A percentile compares a stretch with the other conserved stretches of the same genome.
phyloP scores from a whole-genome alignment of 2,329 filamentous ascomycete species.

The Orbilia ellipsospora region DNA sequence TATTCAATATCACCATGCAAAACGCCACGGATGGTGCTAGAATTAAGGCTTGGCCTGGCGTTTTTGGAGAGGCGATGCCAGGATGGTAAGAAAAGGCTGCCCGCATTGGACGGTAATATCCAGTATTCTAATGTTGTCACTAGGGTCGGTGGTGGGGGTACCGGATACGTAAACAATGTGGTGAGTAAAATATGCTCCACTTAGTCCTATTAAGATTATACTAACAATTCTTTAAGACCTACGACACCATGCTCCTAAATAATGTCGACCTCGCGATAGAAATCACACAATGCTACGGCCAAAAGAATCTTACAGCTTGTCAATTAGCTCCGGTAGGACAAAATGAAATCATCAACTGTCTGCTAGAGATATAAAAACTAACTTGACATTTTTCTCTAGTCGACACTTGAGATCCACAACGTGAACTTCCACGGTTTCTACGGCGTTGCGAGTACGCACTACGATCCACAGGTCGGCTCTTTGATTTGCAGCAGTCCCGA shows the following conservation, averaged over 20 bases:
- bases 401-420: slow-evolving; percentile 60
- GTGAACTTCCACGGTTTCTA: slow-evolving; percentile 69
- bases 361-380: neutral
- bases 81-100: slow-evolving; percentile 56
- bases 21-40: slow-evolving; percentile 72
- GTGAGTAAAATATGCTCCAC: slow-evolving; percentile 66
- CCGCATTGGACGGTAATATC: too few species aligned
- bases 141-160: slow-evolving; percentile 73
- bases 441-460: slow-evolving; percentile 67
- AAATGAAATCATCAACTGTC: neutral
- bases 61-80: slow-evolving; percentile 65
- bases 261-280: slow-evolving; percentile 74
- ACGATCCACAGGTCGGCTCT: slow-evolving; percentile 65
- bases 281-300: slow-evolving; percentile 71
- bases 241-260: slow-evolving; percentile 70
- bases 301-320: slow-evolving; percentile 68
- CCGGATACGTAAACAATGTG: slow-evolving; percentile 73
- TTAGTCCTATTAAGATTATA: slow-evolving; percentile 61
- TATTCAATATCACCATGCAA: slow-evolving; percentile 71
- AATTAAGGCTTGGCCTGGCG: slow-evolving; percentile 79
- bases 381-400: slow-evolving; percentile 5
- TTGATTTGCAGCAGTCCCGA: slow-evolving; percentile 65
- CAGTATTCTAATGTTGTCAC: neutral
- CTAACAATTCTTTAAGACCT: slow-evolving; percentile 67
- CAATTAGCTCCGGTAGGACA: slow-evolving; percentile 58